phyloP scores from a whole-genome alignment of 2,329 filamentous ascomycete species.

The Diaporthe velutina region DNA sequence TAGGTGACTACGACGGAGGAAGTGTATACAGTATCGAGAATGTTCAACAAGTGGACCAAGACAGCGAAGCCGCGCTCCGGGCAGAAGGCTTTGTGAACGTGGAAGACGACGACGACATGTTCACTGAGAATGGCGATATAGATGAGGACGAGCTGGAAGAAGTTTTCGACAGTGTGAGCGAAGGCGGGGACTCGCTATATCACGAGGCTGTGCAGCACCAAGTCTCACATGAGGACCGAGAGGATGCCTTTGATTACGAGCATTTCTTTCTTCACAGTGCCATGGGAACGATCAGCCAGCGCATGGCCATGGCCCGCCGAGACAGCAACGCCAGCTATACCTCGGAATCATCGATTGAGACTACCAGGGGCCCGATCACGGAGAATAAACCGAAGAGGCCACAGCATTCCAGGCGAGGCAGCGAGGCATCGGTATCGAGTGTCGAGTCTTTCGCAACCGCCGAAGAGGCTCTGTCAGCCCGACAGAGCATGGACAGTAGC shows the following conservation, averaged over 20 bases:
- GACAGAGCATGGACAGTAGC: constrained; percentile 44
- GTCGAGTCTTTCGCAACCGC: constrained; percentile 70
- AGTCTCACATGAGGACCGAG: constrained; percentile 89
- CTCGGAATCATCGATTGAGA: constrained; percentile 73
- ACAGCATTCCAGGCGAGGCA: constrained; percentile 53
- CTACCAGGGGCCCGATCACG: constrained; percentile 64
- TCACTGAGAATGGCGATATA: constrained; percentile 54
- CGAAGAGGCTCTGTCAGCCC: constrained; percentile 61
- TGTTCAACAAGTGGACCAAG: constrained; percentile 46
- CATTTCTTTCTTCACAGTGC: constrained; percentile 95
- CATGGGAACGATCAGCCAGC: constrained; percentile 80
- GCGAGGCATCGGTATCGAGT: constrained; percentile 64
- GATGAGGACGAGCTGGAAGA: constrained; percentile 48
- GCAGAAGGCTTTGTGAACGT: constrained; percentile 42
- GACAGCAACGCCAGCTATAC: constrained; percentile 66
- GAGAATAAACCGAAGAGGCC: constrained; percentile 33
- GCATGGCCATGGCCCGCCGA: constrained; percentile 57
- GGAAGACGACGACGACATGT: constrained; percentile 55
- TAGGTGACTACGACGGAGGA: constrained; percentile 48
- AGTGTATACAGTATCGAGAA: constrained; percentile 46
- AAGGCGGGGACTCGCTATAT: constrained; percentile 74
- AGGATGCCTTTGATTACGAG: constrained; percentile 96
- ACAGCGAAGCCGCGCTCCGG: constrained; percentile 45
- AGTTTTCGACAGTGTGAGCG: constrained; percentile 62
- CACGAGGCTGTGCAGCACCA: constrained; percentile 71